Percentiles rank a stretch among this genome's conserved stretches.
These are phyloP conservation scores for Candida xiaguanensis DNA, from an alignment of 805 yeast genomes.

Conservation along the genomic window DNA sequence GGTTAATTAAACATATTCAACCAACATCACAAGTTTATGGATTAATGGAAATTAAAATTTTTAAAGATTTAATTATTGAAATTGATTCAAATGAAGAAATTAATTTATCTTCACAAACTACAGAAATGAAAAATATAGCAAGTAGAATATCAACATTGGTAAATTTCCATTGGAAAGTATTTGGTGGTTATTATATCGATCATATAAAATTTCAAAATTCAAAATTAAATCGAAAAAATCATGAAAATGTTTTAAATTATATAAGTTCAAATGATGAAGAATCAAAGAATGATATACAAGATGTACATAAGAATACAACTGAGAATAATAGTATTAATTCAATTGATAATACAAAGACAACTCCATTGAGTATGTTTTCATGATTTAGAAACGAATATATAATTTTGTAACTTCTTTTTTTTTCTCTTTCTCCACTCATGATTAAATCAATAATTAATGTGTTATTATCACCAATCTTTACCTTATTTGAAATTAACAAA, in stretches of 20 bases:
- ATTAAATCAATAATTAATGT: not conserved
- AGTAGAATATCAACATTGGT: slow-evolving; percentile 61
- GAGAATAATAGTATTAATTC: not conserved
- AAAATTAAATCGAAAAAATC: slow-evolving; percentile 5
- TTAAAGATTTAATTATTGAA: slow-evolving; percentile 41
- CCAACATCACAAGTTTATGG: slow-evolving; percentile 76
- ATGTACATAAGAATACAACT: not conserved
- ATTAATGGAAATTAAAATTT: slow-evolving; percentile 65
- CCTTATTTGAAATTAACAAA: slow-evolving; percentile 3
- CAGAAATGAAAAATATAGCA: slow-evolving; percentile 55
- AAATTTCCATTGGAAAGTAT: slow-evolving; percentile 81
- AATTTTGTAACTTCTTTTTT: not conserved
- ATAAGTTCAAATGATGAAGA: not conserved
- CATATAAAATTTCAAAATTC: slow-evolving; percentile 11
- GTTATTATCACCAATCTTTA: slow-evolving; percentile 3
- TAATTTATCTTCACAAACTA: slow-evolving; percentile 7
- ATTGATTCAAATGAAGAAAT: slow-evolving; percentile 1
- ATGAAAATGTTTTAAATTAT: not conserved
- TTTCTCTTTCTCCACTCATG: not conserved
- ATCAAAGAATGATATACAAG: not conserved
- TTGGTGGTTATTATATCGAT: slow-evolving; percentile 64
- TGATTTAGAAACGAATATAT: not conserved
- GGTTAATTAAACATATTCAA: slow-evolving; percentile 84
- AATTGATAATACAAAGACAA: slow-evolving; percentile 9
- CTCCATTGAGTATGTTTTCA: slow-evolving; percentile 11